Conservation (phyloP, 2,329 filamentous ascomycete genomes). For the Geosmithia morbida region DNA sequence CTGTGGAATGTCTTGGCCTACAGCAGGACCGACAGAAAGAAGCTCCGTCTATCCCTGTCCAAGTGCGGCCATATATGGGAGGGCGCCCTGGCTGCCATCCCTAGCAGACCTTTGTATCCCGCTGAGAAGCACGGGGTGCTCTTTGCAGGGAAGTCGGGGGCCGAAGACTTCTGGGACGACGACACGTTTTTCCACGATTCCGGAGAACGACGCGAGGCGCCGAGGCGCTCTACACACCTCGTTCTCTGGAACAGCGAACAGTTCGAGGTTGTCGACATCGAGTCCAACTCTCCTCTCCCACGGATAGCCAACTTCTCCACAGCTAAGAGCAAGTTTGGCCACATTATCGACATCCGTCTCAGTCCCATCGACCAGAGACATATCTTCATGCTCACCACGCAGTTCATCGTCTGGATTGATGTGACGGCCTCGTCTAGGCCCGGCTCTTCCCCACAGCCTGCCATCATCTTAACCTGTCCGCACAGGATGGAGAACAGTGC, state of each 20-base stretch:
- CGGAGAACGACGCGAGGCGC: constrained; percentile 3
- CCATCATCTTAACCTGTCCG: constrained; percentile 13
- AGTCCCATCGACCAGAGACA: constrained; percentile 31
- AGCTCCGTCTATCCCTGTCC: constrained; percentile 15
- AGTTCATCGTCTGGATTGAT: constrained; percentile 32
- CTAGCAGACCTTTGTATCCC: constrained; percentile 11
- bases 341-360: constrained; percentile 39
- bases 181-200: constrained; percentile 1
- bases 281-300: constrained; percentile 13
- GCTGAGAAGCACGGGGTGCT: constrained; percentile 26
- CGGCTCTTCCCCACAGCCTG: constrained; percentile 6
- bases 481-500: constrained; percentile 12
- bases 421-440: constrained; percentile 11
- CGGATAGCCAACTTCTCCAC: constrained; percentile 11
- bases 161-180: constrained; percentile 1
- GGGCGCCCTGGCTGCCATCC: constrained; percentile 19
- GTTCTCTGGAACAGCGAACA: constrained; percentile 21
- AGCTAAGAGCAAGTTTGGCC: constrained; percentile 13
- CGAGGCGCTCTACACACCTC: constrained; percentile 10
- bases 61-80: constrained; percentile 28
- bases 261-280: constrained; percentile 20
- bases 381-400: constrained; percentile 45
- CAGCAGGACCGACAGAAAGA: constrained; percentile 16
- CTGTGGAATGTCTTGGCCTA: constrained; percentile 44
- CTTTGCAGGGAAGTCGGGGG: constrained; percentile 18